Evolutionary conservation across 805 yeast species (phyloP).

Genomic region (Wickerhamomyces chambardii): DNA sequence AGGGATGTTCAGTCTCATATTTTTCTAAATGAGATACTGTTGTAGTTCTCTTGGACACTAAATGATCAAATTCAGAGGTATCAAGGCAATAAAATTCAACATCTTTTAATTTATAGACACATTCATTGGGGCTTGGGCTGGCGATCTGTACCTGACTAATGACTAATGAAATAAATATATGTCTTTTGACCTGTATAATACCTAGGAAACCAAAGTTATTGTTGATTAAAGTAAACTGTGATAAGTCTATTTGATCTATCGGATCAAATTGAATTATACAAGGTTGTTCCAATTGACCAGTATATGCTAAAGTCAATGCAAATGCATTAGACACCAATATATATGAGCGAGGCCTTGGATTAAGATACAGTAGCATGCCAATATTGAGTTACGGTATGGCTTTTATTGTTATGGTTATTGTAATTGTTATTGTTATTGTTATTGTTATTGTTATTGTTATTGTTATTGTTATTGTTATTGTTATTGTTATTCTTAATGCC

Average conservation of each 20-base stretch:
- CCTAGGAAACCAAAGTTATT: constrained; percentile 51
- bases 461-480: no score
- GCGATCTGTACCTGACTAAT: constrained; percentile 49
- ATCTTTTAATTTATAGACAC: constrained; percentile 42
- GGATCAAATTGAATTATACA: constrained; percentile 46
- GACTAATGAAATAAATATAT: constrained; percentile 49
- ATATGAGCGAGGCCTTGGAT: constrained; percentile 59
- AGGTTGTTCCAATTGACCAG: constrained; percentile 8
- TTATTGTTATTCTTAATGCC: no score
- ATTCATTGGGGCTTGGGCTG: constrained; percentile 45
- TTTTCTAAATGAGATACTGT: constrained; percentile 11
- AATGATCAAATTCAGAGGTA: constrained; percentile 41
- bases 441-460: no score
- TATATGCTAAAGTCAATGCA: constrained; percentile 51
- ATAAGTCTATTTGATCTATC: constrained; percentile 26
- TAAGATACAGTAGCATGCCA: constrained; percentile 62
- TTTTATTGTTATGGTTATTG: no score
- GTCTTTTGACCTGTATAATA: constrained; percentile 41
- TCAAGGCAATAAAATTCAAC: constrained; percentile 61
- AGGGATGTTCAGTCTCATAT: constrained; percentile 58
- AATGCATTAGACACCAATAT: constrained; percentile 51
- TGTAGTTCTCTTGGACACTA: constrained; percentile 7
- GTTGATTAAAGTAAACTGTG: constrained; percentile 29
- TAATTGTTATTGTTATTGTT: no score
- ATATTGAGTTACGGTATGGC: no score